These are phyloP conservation scores for Talaromyces sp. DNA, from an alignment of 2,329 filamentous ascomycete species.

Conservation along the genomic window DNA sequence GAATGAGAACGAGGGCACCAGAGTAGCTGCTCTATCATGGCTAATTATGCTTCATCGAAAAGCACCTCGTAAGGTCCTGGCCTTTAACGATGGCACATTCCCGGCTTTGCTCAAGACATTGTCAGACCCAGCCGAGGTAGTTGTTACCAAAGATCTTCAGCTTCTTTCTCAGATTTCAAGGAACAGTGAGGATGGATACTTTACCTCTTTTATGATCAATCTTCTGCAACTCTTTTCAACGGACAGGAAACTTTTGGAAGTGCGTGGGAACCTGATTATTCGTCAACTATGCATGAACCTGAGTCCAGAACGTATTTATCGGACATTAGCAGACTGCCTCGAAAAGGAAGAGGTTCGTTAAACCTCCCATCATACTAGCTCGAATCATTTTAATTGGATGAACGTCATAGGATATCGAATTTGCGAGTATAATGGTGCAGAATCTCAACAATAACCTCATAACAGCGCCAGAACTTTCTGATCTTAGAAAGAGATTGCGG, in stretches of 20 bases:
- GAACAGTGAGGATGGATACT: conserved; percentile 96
- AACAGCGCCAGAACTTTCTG: conserved; percentile 88
- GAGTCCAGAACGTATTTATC: conserved; percentile 91
- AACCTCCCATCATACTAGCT: not conserved
- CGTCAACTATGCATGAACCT: conserved; percentile 89
- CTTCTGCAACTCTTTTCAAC: conserved; percentile 93
- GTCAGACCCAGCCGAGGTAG: conserved; percentile 90
- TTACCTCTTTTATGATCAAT: conserved; percentile 97
- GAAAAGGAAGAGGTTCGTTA: conserved; percentile 77
- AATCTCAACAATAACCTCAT: conserved; percentile 99
- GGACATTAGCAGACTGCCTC: conserved; percentile 91
- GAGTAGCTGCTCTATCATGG: conserved; percentile 91
- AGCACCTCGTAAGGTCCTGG: conserved; percentile 85
- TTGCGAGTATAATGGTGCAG: conserved; percentile 99
- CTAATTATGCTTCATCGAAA: conserved; percentile 97
- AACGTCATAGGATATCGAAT: conserved; percentile 71
- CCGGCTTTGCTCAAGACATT: conserved; percentile 93
- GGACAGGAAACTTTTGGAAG: conserved; percentile 85
- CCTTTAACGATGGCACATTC: conserved; percentile 96
- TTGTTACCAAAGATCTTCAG: conserved; percentile 91
- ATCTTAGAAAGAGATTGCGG: conserved; percentile 81
- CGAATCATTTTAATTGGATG: conserved; percentile 14
- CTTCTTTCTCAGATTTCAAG: conserved; percentile 92
- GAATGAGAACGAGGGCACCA: conserved; percentile 93
- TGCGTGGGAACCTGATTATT: conserved; percentile 92